A percentile compares a stretch with the other conserved stretches of the same genome.
Evolutionary conservation across 257 asterid genomes (phyloP).

Genomic region (Datura wrightii): DNA sequence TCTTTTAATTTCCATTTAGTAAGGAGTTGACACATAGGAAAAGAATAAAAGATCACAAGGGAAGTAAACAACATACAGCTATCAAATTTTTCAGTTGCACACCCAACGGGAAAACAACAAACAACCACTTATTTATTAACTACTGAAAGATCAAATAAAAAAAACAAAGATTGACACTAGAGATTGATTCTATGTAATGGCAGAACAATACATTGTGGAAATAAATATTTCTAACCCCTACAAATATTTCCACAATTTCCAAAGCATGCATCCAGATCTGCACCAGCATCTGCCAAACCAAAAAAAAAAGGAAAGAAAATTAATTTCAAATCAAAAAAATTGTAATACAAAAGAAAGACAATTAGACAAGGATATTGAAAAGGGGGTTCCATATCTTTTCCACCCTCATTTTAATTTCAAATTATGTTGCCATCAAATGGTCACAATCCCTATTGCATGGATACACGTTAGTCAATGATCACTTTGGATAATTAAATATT

Average conservation of each 20-base stretch:
- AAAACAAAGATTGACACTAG: neutral
- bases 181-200: neutral
- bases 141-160: neutral
- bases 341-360: neutral
- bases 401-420: neutral
- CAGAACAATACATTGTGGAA: neutral
- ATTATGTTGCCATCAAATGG: neutral
- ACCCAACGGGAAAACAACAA: neutral
- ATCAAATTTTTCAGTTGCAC: neutral
- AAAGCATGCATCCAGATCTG: slow-evolving; percentile 8
- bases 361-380: neutral
- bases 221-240: slow-evolving; percentile 6
- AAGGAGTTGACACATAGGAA: too few relatives aligned
- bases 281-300: neutral
- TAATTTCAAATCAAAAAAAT: neutral
- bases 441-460: neutral
- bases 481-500: neutral
- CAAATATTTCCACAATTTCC: slow-evolving; percentile 14
- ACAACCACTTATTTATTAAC: neutral
- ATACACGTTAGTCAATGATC: neutral
- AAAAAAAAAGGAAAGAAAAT: neutral
- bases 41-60: neutral
- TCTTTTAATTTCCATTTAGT: too few relatives aligned
- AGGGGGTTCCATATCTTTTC: neutral
- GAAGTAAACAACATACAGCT: neutral